Evolutionary conservation across 2,329 filamentous ascomycete genomes (phyloP).

Genomic region (Graphilbum sp.): DNA sequence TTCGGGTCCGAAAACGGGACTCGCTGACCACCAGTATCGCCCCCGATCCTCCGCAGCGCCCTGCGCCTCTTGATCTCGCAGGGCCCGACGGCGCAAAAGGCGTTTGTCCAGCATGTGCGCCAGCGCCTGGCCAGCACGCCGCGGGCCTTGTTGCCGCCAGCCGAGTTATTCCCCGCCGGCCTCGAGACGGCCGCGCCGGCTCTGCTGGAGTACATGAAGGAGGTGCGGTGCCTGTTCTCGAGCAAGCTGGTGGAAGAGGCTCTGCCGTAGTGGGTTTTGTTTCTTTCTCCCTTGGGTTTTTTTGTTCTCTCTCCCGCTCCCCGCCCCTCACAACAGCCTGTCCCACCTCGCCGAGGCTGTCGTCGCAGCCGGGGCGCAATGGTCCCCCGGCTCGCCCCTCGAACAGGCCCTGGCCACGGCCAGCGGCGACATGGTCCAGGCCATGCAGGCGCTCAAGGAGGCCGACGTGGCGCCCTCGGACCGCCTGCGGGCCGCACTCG

Average conservation of each 20-base stretch:
- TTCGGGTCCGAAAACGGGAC: not conserved
- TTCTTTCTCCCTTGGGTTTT: too few relatives aligned
- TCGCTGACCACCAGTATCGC: constrained; percentile 12
- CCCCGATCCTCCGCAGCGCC: constrained; percentile 17
- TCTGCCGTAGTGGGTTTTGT: constrained; percentile 14
- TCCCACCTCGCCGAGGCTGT: constrained; percentile 13
- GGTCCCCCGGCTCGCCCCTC: constrained; percentile 11
- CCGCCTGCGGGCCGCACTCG: constrained; percentile 10
- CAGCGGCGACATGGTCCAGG: constrained; percentile 20
- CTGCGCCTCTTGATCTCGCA: constrained; percentile 17
- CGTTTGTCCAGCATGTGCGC: constrained; percentile 19
- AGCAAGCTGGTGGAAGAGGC: constrained; percentile 17
- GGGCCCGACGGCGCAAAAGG: constrained; percentile 14
- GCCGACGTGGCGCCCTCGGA: constrained; percentile 8
- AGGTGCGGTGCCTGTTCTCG: constrained; percentile 20
- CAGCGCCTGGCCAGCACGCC: constrained; percentile 13
- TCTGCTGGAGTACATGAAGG: constrained; percentile 14
- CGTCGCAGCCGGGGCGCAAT: constrained; percentile 7
- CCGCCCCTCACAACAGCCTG: constrained; percentile 12
- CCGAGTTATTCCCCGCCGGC: constrained; percentile 12
- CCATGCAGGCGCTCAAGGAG: constrained; percentile 21
- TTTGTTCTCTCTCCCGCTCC: too few relatives aligned
- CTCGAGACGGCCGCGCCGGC: constrained; percentile 5
- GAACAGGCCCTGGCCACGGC: constrained; percentile 12
- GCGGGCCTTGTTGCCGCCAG: constrained; percentile 9